phyloP scores from a whole-genome alignment of 495 filamentous ascomycete species.

The Darksidea phi region DNA sequence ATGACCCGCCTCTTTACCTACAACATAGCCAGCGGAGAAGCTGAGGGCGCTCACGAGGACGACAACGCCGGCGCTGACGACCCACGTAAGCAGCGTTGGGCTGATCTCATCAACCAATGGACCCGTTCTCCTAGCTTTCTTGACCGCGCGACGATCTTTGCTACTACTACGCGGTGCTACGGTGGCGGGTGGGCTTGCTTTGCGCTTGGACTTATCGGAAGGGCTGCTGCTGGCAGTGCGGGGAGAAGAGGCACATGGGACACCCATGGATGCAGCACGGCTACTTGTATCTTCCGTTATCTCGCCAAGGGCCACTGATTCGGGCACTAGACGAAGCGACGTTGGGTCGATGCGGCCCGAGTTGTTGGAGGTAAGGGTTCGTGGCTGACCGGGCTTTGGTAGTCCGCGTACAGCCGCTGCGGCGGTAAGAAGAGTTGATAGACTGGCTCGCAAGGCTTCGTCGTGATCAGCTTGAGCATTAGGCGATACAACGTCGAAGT shows the following conservation, averaged over 20 bases:
- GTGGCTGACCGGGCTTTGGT: constrained; percentile 58
- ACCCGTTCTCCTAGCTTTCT: constrained; percentile 37
- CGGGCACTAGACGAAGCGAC: constrained; percentile 67
- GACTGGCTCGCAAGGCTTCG: constrained; percentile 83
- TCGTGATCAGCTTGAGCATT: constrained; percentile 84
- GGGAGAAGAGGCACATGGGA: constrained; percentile 35
- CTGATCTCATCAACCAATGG: constrained; percentile 48
- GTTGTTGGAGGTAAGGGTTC: background rate
- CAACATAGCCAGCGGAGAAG: constrained; percentile 88
- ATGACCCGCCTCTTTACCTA: constrained; percentile 77
- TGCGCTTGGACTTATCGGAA: constrained; percentile 39
- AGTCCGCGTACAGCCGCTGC: constrained; percentile 83
- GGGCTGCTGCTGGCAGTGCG: constrained; percentile 15
- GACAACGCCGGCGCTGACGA: constrained; percentile 86
- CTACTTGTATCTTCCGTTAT: constrained; percentile 32
- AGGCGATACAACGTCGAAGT: constrained; percentile 66
- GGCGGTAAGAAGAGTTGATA: constrained; percentile 92
- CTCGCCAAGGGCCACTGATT: constrained; percentile 66
- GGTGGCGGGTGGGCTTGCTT: constrained; percentile 22
- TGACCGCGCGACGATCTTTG: constrained; percentile 33
- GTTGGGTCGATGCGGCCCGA: constrained; percentile 50
- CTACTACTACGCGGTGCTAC: constrained; percentile 22
- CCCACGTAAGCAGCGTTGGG: constrained; percentile 86
- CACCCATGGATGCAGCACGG: constrained; percentile 28
- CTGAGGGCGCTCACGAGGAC: constrained; percentile 87